These are phyloP conservation scores for Stygiomarasmius scandens DNA, from an alignment of 1,284 basidiomycete species.

Conservation along the genomic window DNA sequence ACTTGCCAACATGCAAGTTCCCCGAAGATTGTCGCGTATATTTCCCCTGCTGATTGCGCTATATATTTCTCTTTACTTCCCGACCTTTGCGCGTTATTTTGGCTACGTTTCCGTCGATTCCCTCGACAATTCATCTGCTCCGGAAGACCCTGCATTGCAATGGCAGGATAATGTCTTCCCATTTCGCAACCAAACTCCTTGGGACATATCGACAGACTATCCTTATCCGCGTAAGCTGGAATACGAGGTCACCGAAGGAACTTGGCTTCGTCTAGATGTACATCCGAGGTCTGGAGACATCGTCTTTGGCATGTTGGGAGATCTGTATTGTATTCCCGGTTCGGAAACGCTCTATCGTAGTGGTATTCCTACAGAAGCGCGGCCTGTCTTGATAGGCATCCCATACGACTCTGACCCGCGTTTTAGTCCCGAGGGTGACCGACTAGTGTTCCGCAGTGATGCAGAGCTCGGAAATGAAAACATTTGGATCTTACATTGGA, in stretches of 20 bases:
- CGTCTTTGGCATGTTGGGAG: slow-evolving; percentile 74
- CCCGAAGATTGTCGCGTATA: too few relatives aligned
- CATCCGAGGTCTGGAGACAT: slow-evolving; percentile 69
- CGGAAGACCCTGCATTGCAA: slow-evolving; percentile 30
- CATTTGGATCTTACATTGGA: slow-evolving; percentile 70
- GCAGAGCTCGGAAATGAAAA: slow-evolving; percentile 73
- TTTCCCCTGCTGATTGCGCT: too few relatives aligned
- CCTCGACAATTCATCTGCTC: background rate
- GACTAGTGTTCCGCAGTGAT: slow-evolving; percentile 67
- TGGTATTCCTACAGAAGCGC: slow-evolving; percentile 36
- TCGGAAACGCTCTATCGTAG: slow-evolving; percentile 24
- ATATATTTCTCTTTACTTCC: too few relatives aligned
- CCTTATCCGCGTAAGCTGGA: slow-evolving; percentile 64
- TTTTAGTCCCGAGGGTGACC: slow-evolving; percentile 67
- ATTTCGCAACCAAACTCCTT: slow-evolving; percentile 60
- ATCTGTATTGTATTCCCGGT: slow-evolving; percentile 69
- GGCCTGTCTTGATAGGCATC: slow-evolving; percentile 57
- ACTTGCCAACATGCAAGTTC: too few relatives aligned
- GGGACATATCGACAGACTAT: slow-evolving; percentile 81
- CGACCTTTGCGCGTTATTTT: too few relatives aligned
- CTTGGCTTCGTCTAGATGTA: slow-evolving; percentile 73
- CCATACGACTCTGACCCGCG: slow-evolving; percentile 73
- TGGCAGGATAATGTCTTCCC: slow-evolving; percentile 70
- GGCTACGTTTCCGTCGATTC: too few relatives aligned
- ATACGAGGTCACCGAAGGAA: slow-evolving; percentile 71